Percentiles rank a stretch among this genome's conserved stretches.
Conservation (phyloP, 805 yeast species). For the Saturnispora sanitii region DNA sequence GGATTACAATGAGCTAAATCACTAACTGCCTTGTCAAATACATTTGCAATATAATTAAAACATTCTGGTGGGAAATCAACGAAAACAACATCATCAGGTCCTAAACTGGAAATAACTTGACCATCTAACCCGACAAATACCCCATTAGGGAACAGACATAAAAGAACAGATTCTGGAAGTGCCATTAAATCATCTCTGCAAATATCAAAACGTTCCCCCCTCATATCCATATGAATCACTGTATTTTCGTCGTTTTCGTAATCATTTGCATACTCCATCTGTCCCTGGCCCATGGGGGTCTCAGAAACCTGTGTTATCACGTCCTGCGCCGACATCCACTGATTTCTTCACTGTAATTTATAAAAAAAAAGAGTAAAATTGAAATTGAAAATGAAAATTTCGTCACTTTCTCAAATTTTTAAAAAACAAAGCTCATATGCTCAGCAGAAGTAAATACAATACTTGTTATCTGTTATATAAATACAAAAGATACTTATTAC, state of each 20-base stretch:
- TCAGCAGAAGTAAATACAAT: no score
- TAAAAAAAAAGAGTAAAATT: background rate
- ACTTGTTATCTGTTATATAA: no score
- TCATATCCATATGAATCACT: slow-evolving; percentile 63
- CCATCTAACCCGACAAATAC: slow-evolving; percentile 73
- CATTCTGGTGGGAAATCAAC: slow-evolving; percentile 84
- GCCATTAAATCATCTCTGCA: slow-evolving; percentile 85
- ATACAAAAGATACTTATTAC: no score
- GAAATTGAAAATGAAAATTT: background rate
- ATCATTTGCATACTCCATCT: background rate
- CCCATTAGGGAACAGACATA: slow-evolving; percentile 85
- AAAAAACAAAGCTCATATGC: no score
- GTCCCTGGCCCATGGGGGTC: background rate
- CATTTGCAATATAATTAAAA: slow-evolving; percentile 69
- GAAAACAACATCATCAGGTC: slow-evolving; percentile 69
- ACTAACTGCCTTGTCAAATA: slow-evolving; percentile 59
- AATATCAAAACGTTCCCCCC: slow-evolving; percentile 65
- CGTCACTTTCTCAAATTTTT: no score
- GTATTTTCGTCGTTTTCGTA: slow-evolving; percentile 45
- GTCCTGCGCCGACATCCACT: slow-evolving; percentile 7
- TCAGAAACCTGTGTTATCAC: slow-evolving; percentile 8
- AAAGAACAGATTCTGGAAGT: slow-evolving; percentile 79
- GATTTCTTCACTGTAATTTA: no score
- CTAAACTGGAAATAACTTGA: slow-evolving; percentile 64
- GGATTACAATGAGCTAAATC: slow-evolving; percentile 41